Conservation (phyloP, 345 rosid species). For the Dipteronia sinensis region DNA sequence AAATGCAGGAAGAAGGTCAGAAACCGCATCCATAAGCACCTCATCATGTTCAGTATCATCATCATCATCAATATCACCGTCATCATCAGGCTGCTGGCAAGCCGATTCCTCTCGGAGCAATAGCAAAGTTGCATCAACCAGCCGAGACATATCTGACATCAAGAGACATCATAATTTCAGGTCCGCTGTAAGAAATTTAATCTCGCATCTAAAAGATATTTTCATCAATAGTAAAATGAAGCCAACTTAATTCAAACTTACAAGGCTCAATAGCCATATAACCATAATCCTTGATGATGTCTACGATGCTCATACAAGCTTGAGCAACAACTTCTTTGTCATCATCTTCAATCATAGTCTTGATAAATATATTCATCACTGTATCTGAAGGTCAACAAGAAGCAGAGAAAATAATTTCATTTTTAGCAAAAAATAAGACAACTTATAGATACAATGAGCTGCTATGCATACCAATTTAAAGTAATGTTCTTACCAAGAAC, state of each 20-base stretch:
- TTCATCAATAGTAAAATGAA: not conserved
- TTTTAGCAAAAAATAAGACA: slow-evolving; percentile 11
- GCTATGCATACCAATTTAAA: slow-evolving; percentile 7
- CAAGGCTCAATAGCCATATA: slow-evolving; percentile 78
- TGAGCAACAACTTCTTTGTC: slow-evolving; percentile 99
- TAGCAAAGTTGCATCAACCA: slow-evolving; percentile 73
- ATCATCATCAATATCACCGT: slow-evolving; percentile 77
- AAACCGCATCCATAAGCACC: slow-evolving; percentile 97
- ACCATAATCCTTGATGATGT: slow-evolving; percentile 86
- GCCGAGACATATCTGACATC: slow-evolving; percentile 68
- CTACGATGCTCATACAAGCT: slow-evolving; percentile 86
- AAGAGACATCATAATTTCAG: slow-evolving; percentile 23
- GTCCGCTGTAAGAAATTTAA: slow-evolving; percentile 15
- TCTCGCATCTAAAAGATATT: slow-evolving; percentile 5
- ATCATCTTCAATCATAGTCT: slow-evolving; percentile 86
- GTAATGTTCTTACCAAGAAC: slow-evolving; percentile 61
- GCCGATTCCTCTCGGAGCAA: slow-evolving; percentile 87
- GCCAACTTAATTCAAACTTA: slow-evolving; percentile 42
- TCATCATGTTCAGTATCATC: slow-evolving; percentile 87
- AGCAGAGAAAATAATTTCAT: slow-evolving; percentile 23
- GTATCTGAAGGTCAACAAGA: slow-evolving; percentile 52
- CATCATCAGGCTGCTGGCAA: slow-evolving; percentile 78
- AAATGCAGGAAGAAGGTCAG: slow-evolving; percentile 98
- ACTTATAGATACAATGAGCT: not conserved
- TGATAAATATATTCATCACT: slow-evolving; percentile 76